Conservation (phyloP, 192 early-diverging fungal genomes). For the Podila horticola region DNA sequence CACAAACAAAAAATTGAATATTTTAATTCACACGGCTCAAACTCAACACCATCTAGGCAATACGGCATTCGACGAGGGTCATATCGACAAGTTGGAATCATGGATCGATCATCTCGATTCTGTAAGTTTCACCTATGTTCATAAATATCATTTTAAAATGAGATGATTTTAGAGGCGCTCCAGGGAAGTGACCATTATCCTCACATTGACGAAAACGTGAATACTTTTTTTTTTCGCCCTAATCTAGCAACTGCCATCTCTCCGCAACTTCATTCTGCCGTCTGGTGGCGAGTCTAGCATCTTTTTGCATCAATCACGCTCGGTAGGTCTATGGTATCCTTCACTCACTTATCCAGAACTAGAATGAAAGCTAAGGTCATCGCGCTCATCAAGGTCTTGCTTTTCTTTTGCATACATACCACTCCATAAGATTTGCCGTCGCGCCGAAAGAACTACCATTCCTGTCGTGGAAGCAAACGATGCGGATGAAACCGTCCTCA, state of each 20-base stretch:
- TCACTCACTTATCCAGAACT: background rate
- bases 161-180: background rate
- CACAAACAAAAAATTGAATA: background rate
- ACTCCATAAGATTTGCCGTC: slow-evolving; percentile 66
- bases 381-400: background rate
- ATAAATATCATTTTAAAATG: slow-evolving; percentile 62
- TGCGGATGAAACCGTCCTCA: slow-evolving; percentile 67
- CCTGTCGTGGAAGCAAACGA: slow-evolving; percentile 69
- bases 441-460: slow-evolving; percentile 86
- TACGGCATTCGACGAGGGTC: slow-evolving; percentile 83
- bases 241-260: slow-evolving; percentile 48
- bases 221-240: background rate
- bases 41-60: slow-evolving; percentile 41
- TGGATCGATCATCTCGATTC: slow-evolving; percentile 89
- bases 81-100: slow-evolving; percentile 70
- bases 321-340: slow-evolving; percentile 46
- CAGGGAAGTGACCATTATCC: slow-evolving; percentile 38
- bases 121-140: slow-evolving; percentile 14
- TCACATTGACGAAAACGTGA: slow-evolving; percentile 48
- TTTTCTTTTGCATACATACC: background rate
- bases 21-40: too few species aligned
- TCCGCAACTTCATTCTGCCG: slow-evolving; percentile 59
- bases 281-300: slow-evolving; percentile 89
- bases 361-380: background rate
- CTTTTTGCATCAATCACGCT: slow-evolving; percentile 84